A percentile compares a stretch with the other conserved stretches of the same genome.
Conservation (phyloP, 371 early-diverging fungal species). For the Rhizopus arrhizus region DNA sequence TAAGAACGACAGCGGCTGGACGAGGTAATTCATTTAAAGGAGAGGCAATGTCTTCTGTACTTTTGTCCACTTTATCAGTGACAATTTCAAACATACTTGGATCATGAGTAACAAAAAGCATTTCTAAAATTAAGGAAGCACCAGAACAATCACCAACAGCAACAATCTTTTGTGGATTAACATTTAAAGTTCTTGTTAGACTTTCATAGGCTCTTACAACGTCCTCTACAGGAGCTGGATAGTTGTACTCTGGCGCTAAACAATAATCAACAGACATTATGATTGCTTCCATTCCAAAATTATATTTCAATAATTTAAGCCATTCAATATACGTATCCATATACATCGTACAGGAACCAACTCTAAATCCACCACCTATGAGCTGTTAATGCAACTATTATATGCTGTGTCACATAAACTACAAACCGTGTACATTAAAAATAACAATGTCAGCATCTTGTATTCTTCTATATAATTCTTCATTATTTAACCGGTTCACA, state of each 20-base stretch:
- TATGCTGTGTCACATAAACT: not conserved
- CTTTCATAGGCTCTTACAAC: slow-evolving; percentile 48
- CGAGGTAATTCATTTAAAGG: slow-evolving; percentile 36
- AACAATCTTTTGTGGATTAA: slow-evolving; percentile 36
- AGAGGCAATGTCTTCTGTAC: slow-evolving; percentile 11
- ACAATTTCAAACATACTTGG: slow-evolving; percentile 50
- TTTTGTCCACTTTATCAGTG: slow-evolving; percentile 22
- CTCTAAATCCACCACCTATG: slow-evolving; percentile 45
- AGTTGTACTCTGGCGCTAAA: slow-evolving; percentile 48
- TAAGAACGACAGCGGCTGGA: slow-evolving; percentile 44
- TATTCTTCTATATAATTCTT: slow-evolving; percentile 26
- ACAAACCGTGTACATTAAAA: slow-evolving; percentile 48
- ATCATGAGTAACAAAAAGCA: slow-evolving; percentile 46
- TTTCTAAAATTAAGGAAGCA: slow-evolving; percentile 38
- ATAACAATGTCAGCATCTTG: slow-evolving; percentile 40
- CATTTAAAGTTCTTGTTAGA: slow-evolving; percentile 23
- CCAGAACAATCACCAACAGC: slow-evolving; percentile 45
- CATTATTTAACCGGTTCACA: slow-evolving; percentile 25
- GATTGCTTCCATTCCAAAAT: slow-evolving; percentile 36
- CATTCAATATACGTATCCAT: slow-evolving; percentile 49
- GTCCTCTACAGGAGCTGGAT: slow-evolving; percentile 46
- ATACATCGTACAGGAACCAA: slow-evolving; percentile 40
- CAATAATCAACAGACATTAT: slow-evolving; percentile 52
- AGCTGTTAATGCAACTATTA: not conserved
- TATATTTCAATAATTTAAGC: slow-evolving; percentile 40